Evolutionary conservation across 805 yeast species (phyloP).

Genomic region (Ogataea henricii): DNA sequence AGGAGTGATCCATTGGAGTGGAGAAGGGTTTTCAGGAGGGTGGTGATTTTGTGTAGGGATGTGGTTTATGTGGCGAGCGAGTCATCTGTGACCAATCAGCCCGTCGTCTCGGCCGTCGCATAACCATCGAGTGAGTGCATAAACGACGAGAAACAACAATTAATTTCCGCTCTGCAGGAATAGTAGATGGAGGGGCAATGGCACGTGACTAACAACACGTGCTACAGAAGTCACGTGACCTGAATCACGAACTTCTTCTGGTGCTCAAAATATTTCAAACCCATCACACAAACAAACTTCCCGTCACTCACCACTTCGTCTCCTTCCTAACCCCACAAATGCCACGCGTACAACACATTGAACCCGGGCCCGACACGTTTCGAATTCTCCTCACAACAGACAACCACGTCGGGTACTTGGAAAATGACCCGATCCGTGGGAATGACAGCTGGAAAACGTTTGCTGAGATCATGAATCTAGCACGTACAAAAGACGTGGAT

Average conservation of each 20-base stretch:
- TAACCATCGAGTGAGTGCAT: no score
- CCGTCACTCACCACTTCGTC: no score
- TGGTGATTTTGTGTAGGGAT: conserved; percentile 58
- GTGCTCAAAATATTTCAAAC: background rate
- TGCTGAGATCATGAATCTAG: conserved; percentile 76
- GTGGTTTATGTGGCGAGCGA: conserved; percentile 45
- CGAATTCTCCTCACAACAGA: conserved; percentile 86
- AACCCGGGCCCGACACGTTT: conserved; percentile 65
- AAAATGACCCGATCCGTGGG: conserved; percentile 85
- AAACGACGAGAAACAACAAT: no score
- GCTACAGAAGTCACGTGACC: background rate
- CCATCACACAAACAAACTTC: background rate
- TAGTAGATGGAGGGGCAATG: no score
- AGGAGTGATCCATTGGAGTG: conserved; percentile 75
- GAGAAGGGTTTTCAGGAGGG: conserved; percentile 63
- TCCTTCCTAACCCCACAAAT: conserved; percentile 19
- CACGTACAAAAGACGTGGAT: conserved; percentile 73
- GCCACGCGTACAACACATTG: conserved; percentile 45
- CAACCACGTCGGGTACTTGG: conserved; percentile 93
- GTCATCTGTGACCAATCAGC: background rate
- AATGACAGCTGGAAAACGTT: conserved; percentile 89
- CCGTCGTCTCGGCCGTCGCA: no score
- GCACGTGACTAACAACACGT: no score
- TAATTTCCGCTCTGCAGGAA: no score
- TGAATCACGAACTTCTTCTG: no score